These are phyloP conservation scores for Syncephalastrum monosporum DNA, from an alignment of 371 early-diverging fungal genomes.

Conservation along the genomic window DNA sequence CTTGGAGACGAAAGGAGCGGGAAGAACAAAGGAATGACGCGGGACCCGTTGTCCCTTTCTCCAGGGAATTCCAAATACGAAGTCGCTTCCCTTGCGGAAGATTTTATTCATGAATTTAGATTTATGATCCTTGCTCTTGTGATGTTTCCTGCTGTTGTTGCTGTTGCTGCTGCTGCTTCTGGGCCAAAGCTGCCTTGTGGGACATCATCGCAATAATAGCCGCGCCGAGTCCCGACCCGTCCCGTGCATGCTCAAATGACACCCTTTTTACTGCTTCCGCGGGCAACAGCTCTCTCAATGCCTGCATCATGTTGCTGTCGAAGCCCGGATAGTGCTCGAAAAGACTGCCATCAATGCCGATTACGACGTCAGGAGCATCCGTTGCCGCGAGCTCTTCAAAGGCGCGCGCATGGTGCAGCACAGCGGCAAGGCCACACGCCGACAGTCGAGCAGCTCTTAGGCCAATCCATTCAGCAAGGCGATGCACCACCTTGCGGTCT, in stretches of 20 bases:
- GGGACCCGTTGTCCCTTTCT: too few relatives aligned
- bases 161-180: neutral
- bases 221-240: constrained; percentile 79
- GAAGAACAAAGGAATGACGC: too few relatives aligned
- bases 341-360: constrained; percentile 81
- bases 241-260: constrained; percentile 29
- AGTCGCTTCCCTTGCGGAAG: too few relatives aligned
- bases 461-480: constrained; percentile 80
- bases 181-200: constrained; percentile 15
- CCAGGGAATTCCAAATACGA: too few relatives aligned
- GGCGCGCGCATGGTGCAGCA: constrained; percentile 61
- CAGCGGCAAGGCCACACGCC: constrained; percentile 86
- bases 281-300: constrained; percentile 73
- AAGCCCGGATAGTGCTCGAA: constrained; percentile 86
- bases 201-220: constrained; percentile 77
- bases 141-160: too few relatives aligned
- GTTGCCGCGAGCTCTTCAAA: constrained; percentile 53
- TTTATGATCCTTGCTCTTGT: too few relatives aligned
- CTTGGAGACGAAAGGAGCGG: too few relatives aligned
- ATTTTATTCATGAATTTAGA: too few relatives aligned
- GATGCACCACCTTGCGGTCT: constrained; percentile 81
- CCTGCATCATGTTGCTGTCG: constrained; percentile 69
- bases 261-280: constrained; percentile 47
- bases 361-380: neutral
- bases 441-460: constrained; percentile 84